Percentiles rank a stretch among this genome's conserved stretches.
phyloP scores from a whole-genome alignment of 176 grass and related monocot species.

The Bolboschoenus planiculmis region DNA sequence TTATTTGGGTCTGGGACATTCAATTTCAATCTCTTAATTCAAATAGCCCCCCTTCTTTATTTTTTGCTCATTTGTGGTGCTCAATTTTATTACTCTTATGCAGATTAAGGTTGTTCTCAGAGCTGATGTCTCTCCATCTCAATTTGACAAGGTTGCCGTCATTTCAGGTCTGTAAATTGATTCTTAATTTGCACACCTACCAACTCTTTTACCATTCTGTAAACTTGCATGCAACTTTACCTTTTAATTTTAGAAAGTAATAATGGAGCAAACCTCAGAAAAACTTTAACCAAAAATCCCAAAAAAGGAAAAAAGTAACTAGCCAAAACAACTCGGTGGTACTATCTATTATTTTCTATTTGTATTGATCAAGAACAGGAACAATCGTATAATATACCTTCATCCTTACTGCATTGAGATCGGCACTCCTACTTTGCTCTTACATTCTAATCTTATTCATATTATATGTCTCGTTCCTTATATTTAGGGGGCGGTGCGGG shows the following conservation, averaged over 20 bases:
- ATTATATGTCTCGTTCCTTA: slow-evolving; percentile 18
- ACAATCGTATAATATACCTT: background rate
- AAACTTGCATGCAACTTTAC: slow-evolving; percentile 6
- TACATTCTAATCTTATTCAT: background rate
- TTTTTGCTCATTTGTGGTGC: background rate
- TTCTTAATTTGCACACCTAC: background rate
- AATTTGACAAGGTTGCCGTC: slow-evolving; percentile 83
- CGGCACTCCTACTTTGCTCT: background rate
- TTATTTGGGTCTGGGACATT: background rate
- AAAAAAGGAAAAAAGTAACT: background rate
- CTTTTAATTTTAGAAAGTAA: background rate
- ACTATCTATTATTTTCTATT: background rate
- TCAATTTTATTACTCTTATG: slow-evolving; percentile 20
- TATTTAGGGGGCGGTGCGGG: slow-evolving; percentile 87
- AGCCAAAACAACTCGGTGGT: background rate
- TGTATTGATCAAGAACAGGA: background rate
- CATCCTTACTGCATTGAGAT: background rate
- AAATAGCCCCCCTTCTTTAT: background rate
- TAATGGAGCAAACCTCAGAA: background rate
- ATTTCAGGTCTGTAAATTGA: slow-evolving; percentile 58
- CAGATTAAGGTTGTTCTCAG: slow-evolving; percentile 99
- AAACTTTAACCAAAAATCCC: background rate
- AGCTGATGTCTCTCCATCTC: slow-evolving; percentile 55
- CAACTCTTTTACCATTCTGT: background rate
- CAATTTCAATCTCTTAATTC: background rate